Evolutionary conservation across 2,329 filamentous ascomycete species (phyloP), one percentile per base, ranked within the genome.

Genomic region (Colletotrichum musicola): DNA sequence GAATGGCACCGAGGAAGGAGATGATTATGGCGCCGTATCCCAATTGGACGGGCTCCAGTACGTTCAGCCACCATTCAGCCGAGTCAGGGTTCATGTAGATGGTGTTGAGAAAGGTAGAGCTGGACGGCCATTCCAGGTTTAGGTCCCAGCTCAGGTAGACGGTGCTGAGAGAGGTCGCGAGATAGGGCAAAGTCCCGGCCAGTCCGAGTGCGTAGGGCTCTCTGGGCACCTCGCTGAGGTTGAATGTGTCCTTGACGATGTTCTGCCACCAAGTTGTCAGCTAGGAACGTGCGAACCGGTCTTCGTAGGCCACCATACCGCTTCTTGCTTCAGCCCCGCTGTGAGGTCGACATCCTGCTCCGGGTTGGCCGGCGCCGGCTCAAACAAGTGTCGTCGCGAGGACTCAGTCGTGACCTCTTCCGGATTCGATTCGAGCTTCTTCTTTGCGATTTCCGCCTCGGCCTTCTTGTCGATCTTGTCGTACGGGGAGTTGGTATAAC

Each of bases 11-110:
- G 1, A 98, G 88, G 85, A 97, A 98, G 30, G 94, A 97, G 74
- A 97, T 92, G 75, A 97, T 96, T 66, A 97, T 89, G 55, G 95
- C 95, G 63, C 95, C 95, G 75, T 97, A 97, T 68, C 94, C 95
- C 62, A 98, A 87, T 80, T 98, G 95, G 61, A 98, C 82, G 13
- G 94, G 94, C 81, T 97, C 94, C 35, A 97, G 84, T 16, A 94
- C 79, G 72, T 91, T 87, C 10, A 98, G 86, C 63, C 94, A 83
- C 25, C 92, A 82, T 69, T 90, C 88, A 2, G 94, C 94, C 3
- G 88, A 91, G 57, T 94, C 88, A 57, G 90, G 89, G 72, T 85
- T 88, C 72, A 97, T 80, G 68, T 95, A 77, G 62, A 90, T 81
- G 65, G 84, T 88, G 76, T 96, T 86, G 50, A 94, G 77, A 58